Base-by-base conservation (phyloP, 768 basidiomycete species). In the Tricholoma flavovirens region DNA sequence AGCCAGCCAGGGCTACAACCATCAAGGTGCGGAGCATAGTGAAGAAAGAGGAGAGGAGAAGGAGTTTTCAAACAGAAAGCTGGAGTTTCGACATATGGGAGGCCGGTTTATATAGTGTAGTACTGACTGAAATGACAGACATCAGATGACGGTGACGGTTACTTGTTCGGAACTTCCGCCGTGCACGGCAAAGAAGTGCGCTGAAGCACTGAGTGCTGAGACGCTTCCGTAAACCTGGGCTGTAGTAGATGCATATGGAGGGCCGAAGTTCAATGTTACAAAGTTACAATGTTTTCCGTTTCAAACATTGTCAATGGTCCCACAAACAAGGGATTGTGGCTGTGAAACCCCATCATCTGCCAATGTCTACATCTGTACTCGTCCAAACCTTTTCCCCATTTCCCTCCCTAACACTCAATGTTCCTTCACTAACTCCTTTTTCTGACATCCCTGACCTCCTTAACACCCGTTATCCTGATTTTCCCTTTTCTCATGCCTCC, bases 311-410 rank as follows among this genome's bases (percentile, higher is more conserved):
- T 3, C 24, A 26, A 3, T 26, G 24, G 24, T 26, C 24, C 24
- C 3, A 12, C 35, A 14, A 35, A 3, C 15, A 10, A 10, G 35
- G 35, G 14, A 36, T 36, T 45, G 22, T 22, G 22, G 21, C 19
- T 45, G 43, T 24, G 22, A 45, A 32, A 32, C 10, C 30, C 30
- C 1, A 32, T 45, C 46, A 51, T 49, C 38, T 48, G 24, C n/a
- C n/a, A n/a, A 64, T 64, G 63, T 46, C 51, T 15, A 70, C 67
- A 22, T 71, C 69, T 33, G 59, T 77, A 60, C 71, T 77, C 59
- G 66, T 77, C 43, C 66, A 73, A 40, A 58, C 76, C 11, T 76
- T 77, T 60, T 58, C 73, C 10, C 73, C 76, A 11, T 72, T 76
- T 48, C 67, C 73, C n/a, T 69, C 72, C 8, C 58, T 73, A 8